Percentiles rank a stretch among this genome's conserved stretches.
Evolutionary conservation across 257 asterid genomes (phyloP).

Genomic region (Rehmannia glutinosa): DNA sequence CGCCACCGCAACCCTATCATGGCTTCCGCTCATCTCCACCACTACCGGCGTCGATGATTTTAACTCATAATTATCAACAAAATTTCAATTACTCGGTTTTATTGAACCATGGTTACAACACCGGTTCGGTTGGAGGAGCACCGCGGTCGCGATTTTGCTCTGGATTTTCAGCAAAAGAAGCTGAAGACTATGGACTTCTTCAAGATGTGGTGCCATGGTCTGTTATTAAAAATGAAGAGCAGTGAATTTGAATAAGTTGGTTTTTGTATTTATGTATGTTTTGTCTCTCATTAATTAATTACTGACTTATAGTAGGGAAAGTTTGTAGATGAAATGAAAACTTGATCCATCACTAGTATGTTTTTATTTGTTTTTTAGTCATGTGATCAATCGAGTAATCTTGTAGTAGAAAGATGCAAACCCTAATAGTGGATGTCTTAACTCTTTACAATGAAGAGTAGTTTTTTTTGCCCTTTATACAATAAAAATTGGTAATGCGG

Average conservation of each 20-base stretch:
- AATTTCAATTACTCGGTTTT: slow-evolving; percentile 18
- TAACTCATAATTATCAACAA: neutral
- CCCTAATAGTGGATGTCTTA: slow-evolving; percentile 33
- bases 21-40: neutral
- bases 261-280: neutral
- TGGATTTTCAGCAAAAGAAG: neutral
- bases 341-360: slow-evolving; percentile 3
- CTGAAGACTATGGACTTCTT: slow-evolving; percentile 49
- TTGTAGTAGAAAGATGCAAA: slow-evolving; percentile 2
- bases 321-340: slow-evolving; percentile 19
- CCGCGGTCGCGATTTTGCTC: slow-evolving; percentile 24
- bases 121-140: neutral
- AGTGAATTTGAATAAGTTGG: neutral
- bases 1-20: neutral
- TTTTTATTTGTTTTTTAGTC: neutral
- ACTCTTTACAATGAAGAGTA: no score
- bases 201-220: slow-evolving; percentile 55
- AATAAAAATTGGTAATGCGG: no score
- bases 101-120: slow-evolving; percentile 5
- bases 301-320: neutral
- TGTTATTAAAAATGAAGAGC: slow-evolving; percentile 24
- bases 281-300: neutral
- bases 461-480: no score
- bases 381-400: no score
- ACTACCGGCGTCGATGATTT: neutral